Evolutionary conservation across 768 basidiomycete species (phyloP).

Genomic region (Rhodosporidiobolus sp.): DNA sequence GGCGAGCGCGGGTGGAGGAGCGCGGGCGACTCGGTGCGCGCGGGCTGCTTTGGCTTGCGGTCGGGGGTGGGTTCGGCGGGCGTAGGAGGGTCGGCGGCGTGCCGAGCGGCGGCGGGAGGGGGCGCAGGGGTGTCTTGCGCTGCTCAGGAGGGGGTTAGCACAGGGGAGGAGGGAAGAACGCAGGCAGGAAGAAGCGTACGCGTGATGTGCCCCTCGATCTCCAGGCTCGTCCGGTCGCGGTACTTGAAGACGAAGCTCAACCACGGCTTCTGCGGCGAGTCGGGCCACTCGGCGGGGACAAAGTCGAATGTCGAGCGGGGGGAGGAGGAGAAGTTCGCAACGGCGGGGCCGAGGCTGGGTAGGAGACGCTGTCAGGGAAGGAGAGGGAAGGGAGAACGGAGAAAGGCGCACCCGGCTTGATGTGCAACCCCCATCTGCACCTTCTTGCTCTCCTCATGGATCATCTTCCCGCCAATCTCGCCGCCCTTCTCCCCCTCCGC

Average conservation of each 20-base stretch:
- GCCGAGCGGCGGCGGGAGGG: not conserved
- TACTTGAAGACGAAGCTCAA: not conserved
- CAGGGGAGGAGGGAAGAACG: not conserved
- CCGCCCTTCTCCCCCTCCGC: not conserved
- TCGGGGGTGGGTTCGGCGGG: not conserved
- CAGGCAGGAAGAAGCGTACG: not conserved
- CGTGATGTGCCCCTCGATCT: not conserved
- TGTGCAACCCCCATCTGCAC: not conserved
- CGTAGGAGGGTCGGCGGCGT: not conserved
- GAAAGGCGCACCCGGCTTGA: conserved; percentile 5
- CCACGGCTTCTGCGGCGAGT: not conserved
- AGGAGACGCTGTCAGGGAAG: not conserved
- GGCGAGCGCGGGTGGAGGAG: not conserved
- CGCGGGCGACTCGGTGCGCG: not conserved
- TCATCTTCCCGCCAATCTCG: not conserved
- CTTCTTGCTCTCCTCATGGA: conserved; percentile 11
- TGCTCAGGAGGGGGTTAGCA: not conserved
- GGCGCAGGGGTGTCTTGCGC: not conserved
- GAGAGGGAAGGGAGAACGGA: not conserved
- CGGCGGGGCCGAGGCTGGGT: not conserved
- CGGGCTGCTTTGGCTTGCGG: not conserved
- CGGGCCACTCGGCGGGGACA: not conserved
- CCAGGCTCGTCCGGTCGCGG: not conserved
- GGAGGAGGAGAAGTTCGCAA: not conserved
- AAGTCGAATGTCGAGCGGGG: not conserved